Evolutionary conservation across 441 rosid genomes (phyloP).

Genomic region (Rhodomyrtus psidioides): DNA sequence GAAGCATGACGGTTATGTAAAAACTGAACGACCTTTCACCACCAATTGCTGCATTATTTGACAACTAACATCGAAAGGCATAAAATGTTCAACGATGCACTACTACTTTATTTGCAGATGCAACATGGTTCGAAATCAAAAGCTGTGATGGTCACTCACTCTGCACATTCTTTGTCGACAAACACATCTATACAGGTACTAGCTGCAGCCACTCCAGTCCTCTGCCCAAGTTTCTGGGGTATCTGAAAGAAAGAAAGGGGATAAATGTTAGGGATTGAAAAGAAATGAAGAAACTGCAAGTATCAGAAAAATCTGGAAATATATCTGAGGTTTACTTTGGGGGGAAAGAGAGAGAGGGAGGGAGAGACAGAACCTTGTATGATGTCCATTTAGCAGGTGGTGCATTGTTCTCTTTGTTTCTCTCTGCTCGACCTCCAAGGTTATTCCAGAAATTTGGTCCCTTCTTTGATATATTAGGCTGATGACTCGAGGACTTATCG

Average conservation of each 20-base stretch:
- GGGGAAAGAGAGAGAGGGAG: not conserved
- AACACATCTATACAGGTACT: slow-evolving; percentile 62
- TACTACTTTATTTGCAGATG: not conserved
- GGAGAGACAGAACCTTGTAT: slow-evolving; percentile 37
- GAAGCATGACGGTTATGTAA: not conserved
- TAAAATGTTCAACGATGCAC: not conserved
- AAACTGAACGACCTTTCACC: not conserved
- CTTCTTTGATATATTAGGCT: slow-evolving; percentile 30
- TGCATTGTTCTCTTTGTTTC: slow-evolving; percentile 88
- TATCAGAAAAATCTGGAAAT: not conserved
- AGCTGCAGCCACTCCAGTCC: slow-evolving; percentile 25
- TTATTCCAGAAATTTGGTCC: slow-evolving; percentile 49
- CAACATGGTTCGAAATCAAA: not conserved
- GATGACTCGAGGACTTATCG: slow-evolving; percentile 24
- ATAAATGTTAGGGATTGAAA: not conserved
- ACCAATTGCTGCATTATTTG: not conserved
- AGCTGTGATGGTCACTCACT: slow-evolving; percentile 28
- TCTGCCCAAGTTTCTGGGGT: slow-evolving; percentile 44
- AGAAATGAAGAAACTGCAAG: not conserved
- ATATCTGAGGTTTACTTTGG: not conserved
- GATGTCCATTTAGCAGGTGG: slow-evolving; percentile 70
- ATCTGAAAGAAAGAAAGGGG: slow-evolving; percentile 28
- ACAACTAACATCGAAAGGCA: not conserved
- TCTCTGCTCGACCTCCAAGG: slow-evolving; percentile 68
- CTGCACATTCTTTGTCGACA: slow-evolving; percentile 57